These are phyloP conservation scores for Fusarium palustre DNA, from an alignment of 2,329 filamentous ascomycete genomes.

Conservation along the genomic window DNA sequence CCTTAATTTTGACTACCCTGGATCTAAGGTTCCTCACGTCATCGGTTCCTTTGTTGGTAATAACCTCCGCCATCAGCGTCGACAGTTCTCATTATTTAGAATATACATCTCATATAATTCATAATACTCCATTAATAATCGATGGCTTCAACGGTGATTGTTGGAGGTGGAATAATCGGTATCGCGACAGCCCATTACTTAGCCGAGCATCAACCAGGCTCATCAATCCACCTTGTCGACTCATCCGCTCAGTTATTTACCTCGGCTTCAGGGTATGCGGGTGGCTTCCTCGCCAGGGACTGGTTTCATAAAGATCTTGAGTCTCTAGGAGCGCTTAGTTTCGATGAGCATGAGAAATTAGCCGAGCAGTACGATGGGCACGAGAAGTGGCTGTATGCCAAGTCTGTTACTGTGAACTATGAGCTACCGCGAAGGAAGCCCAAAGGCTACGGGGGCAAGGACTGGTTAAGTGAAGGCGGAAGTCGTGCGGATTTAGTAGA, in stretches of 20 bases:
- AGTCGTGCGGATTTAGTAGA: constrained; percentile 68
- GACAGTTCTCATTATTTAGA: not conserved
- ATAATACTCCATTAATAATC: not conserved
- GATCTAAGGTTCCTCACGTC: constrained; percentile 33
- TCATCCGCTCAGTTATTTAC: constrained; percentile 69
- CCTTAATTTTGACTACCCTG: constrained; percentile 32
- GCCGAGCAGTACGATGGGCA: constrained; percentile 69
- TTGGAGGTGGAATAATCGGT: constrained; percentile 78
- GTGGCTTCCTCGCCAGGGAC: constrained; percentile 78
- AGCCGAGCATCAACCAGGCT: constrained; percentile 59
- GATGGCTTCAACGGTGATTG: constrained; percentile 69
- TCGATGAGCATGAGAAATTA: constrained; percentile 73
- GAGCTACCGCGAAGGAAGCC: constrained; percentile 52
- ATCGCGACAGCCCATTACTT: constrained; percentile 79
- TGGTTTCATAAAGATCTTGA: constrained; percentile 73
- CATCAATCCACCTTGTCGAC: constrained; percentile 62
- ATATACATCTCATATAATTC: not conserved
- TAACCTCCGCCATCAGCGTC: constrained; percentile 13
- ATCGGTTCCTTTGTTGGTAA: constrained; percentile 30
- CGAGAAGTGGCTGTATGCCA: constrained; percentile 62
- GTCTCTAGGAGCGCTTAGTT: constrained; percentile 74
- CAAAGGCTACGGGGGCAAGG: constrained; percentile 61
- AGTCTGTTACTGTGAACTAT: constrained; percentile 69
- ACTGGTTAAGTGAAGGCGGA: constrained; percentile 74
- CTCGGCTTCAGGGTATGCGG: constrained; percentile 79